Evolutionary conservation across 2,329 filamentous ascomycete species (phyloP).

Genomic region (Colletotrichum simmondsii): DNA sequence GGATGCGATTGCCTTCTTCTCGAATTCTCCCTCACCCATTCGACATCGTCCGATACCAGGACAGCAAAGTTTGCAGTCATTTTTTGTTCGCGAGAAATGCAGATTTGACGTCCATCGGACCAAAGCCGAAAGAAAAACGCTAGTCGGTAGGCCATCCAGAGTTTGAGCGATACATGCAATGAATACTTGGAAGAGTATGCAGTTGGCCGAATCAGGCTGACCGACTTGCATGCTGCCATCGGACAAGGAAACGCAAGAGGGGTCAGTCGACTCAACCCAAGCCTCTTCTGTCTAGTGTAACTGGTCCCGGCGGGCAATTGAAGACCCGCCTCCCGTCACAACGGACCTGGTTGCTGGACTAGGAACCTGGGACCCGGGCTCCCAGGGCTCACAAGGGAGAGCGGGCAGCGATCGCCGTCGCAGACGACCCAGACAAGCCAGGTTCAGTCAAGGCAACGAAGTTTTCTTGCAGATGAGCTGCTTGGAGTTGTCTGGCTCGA

Average conservation of each 20-base stretch:
- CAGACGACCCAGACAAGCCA: slow-evolving; percentile 8
- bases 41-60: not conserved
- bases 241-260: not conserved
- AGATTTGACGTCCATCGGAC: not conserved
- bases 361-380: slow-evolving; percentile 25
- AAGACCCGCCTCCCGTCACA: slow-evolving; percentile 28
- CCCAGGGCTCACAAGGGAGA: slow-evolving; percentile 20
- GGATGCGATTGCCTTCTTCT: not conserved
- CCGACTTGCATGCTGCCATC: slow-evolving; percentile 24
- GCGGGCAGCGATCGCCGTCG: slow-evolving; percentile 30
- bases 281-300: slow-evolving; percentile 25
- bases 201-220: slow-evolving; percentile 4
- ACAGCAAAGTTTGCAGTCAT: not conserved
- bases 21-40: not conserved
- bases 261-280: slow-evolving; percentile 17
- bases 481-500: not conserved
- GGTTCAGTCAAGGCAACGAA: slow-evolving; percentile 16
- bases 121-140: not conserved
- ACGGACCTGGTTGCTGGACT: slow-evolving; percentile 10
- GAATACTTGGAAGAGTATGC: slow-evolving; percentile 2
- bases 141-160: not conserved
- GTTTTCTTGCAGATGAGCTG: not conserved
- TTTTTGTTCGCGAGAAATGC: not conserved
- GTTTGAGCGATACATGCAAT: not conserved
- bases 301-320: slow-evolving; percentile 23